Evolutionary conservation across 129 eudicot species (phyloP).

Genomic region (Sambucus nigra): DNA sequence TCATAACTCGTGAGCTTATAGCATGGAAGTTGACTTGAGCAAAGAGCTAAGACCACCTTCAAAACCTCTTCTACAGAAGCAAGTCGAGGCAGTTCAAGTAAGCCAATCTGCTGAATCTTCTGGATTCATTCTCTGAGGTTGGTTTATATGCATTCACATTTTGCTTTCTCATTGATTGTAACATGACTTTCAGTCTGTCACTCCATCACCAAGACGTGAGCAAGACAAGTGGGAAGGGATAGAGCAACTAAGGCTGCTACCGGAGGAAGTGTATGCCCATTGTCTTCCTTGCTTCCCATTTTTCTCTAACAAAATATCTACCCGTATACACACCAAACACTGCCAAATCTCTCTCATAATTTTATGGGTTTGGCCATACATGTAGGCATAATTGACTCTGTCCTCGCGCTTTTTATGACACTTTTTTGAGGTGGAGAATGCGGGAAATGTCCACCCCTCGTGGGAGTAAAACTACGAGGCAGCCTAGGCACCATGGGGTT

Average conservation of each 20-base stretch:
- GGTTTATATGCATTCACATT: neutral
- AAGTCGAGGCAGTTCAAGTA: slow-evolving; percentile 50
- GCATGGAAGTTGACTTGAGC: slow-evolving; percentile 90
- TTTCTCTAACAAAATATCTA: no score
- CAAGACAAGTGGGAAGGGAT: slow-evolving; percentile 91
- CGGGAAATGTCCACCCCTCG: no score
- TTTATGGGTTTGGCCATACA: no score
- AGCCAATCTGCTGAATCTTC: slow-evolving; percentile 5
- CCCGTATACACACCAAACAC: no score
- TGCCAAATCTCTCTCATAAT: no score
- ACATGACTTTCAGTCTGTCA: slow-evolving; percentile 36
- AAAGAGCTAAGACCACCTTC: slow-evolving; percentile 54
- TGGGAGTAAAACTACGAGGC: no score
- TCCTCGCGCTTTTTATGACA: no score
- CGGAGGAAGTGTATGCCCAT: slow-evolving; percentile 80
- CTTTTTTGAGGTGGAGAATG: no score
- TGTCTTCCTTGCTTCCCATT: slow-evolving; percentile 2
- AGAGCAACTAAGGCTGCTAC: slow-evolving; percentile 91
- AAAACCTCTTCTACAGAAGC: slow-evolving; percentile 32
- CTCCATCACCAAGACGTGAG: slow-evolving; percentile 88
- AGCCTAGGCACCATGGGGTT: no score
- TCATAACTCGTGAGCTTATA: slow-evolving; percentile 14
- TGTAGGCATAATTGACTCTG: no score
- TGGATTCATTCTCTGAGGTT: no score
- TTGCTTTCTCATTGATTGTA: slow-evolving; percentile 5